Evolutionary conservation across 2,329 filamentous ascomycete species (phyloP).

Genomic region (Diaporthe destruens): DNA sequence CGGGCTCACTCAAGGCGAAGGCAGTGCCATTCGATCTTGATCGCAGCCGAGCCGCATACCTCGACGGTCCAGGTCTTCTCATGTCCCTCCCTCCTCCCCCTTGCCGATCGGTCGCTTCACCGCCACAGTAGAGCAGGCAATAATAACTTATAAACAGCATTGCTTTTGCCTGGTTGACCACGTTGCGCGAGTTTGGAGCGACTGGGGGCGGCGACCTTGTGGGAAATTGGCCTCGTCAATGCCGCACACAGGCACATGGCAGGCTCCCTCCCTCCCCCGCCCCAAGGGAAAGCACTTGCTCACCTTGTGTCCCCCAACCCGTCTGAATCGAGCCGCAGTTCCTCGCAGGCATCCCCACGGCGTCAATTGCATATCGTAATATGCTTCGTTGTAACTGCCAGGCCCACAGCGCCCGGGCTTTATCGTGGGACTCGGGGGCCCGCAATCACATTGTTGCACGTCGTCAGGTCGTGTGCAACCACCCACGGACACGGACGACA

Average conservation of each 20-base stretch:
- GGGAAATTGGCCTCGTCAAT: slow-evolving; percentile 15
- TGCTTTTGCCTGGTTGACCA: not conserved
- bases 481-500: not conserved
- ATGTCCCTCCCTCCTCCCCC: no score
- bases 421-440: not conserved
- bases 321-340: no score
- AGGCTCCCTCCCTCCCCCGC: not conserved
- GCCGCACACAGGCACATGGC: not conserved
- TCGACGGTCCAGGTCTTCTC: not conserved
- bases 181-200: not conserved
- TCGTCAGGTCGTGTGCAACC: not conserved
- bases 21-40: not conserved
- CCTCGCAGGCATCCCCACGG: not conserved
- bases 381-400: no score
- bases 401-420: not conserved
- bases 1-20: not conserved
- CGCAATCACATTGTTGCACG: not conserved
- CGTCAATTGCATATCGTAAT: not conserved
- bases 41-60: not conserved
- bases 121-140: not conserved
- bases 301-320: not conserved
- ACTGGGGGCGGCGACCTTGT: not conserved
- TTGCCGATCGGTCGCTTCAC: not conserved
- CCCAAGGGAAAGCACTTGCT: slow-evolving; percentile 6
- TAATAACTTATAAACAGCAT: not conserved